phyloP scores from a whole-genome alignment of 345 rosid species.

The Lagerstroemia speciosa region DNA sequence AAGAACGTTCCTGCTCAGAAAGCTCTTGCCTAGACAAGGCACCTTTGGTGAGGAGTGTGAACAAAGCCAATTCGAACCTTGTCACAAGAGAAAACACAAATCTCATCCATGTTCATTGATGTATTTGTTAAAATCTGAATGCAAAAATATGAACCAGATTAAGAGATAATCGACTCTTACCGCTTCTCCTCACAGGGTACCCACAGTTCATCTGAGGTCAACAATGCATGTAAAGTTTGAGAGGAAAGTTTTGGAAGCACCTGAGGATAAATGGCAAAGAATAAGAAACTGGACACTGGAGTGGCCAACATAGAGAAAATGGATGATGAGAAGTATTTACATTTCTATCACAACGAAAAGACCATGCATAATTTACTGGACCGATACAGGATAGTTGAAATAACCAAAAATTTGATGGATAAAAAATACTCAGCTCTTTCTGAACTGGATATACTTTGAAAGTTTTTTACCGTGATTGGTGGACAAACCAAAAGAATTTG shows the following conservation, averaged over 20 bases:
- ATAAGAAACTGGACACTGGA: background rate
- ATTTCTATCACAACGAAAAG: background rate
- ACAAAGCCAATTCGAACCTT: constrained; percentile 88
- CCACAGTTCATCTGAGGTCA: constrained; percentile 93
- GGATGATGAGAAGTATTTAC: background rate
- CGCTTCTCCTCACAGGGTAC: constrained; percentile 88
- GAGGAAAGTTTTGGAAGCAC: constrained; percentile 89
- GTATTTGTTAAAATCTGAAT: background rate
- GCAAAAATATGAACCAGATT: background rate
- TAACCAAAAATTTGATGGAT: background rate
- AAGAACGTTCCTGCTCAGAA: constrained; percentile 42
- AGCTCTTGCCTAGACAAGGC: constrained; percentile 44
- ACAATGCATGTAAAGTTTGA: constrained; percentile 81
- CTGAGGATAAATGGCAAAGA: constrained; percentile 19
- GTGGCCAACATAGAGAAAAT: background rate
- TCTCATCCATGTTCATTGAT: constrained; percentile 13
- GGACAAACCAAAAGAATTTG: background rate
- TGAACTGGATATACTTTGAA: background rate
- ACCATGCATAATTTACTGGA: background rate
- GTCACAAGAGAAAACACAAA: constrained; percentile 15
- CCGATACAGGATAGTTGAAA: background rate
- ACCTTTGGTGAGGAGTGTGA: constrained; percentile 64
- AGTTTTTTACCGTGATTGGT: background rate
- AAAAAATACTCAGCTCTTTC: background rate
- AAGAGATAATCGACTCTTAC: constrained; percentile 27